phyloP scores from a whole-genome alignment of 257 asterid species.

The Petunia axillaris region DNA sequence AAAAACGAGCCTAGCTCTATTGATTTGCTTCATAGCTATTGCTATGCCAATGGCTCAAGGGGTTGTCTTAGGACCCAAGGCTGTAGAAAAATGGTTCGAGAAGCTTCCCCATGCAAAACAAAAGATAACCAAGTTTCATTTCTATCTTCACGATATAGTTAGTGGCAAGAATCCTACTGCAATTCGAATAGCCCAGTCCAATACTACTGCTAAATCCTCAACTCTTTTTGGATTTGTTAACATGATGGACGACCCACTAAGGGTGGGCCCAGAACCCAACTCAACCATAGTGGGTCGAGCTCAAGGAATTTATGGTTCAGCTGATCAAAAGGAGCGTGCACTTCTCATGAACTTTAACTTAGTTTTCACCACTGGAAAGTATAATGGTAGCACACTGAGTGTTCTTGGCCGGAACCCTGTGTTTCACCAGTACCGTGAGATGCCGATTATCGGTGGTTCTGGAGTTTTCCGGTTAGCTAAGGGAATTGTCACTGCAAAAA shows the following conservation, averaged over 20 bases:
- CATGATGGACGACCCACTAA: constrained; percentile 42
- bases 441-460: constrained; percentile 52
- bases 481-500: constrained; percentile 36
- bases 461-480: constrained; percentile 52
- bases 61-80: constrained; percentile 27
- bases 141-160: constrained; percentile 47
- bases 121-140: constrained; percentile 38
- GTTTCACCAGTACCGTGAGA: constrained; percentile 36
- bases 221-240: constrained; percentile 35
- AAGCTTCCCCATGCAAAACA: constrained; percentile 33
- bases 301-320: constrained; percentile 41
- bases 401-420: constrained; percentile 41
- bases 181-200: constrained; percentile 31
- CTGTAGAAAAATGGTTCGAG: constrained; percentile 37
- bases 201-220: constrained; percentile 30
- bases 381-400: constrained; percentile 50
- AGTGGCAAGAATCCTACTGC: constrained; percentile 34
- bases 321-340: constrained; percentile 33
- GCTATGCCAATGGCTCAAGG: not conserved
- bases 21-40: not conserved
- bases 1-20: not conserved
- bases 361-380: constrained; percentile 40
- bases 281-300: constrained; percentile 52
- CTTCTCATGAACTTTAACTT: constrained; percentile 40
- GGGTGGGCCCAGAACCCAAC: constrained; percentile 27